phyloP scores from a whole-genome alignment of 192 early-diverging fungal species.

The Podila epicladia region DNA sequence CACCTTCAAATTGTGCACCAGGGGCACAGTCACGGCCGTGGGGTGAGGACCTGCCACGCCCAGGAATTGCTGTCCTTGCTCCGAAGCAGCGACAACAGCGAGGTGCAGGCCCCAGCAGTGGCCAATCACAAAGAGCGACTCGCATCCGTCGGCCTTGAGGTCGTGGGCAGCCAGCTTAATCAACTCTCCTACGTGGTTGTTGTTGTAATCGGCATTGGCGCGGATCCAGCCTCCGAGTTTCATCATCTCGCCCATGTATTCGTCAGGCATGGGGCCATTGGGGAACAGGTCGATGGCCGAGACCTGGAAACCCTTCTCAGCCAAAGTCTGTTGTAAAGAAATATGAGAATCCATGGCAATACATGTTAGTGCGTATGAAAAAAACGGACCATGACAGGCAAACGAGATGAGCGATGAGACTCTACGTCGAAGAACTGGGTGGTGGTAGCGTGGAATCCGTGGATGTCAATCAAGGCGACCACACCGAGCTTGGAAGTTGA shows the following conservation, averaged over 20 bases:
- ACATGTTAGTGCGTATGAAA: no score
- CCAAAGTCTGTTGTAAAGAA: not conserved
- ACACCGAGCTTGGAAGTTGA: constrained; percentile 7
- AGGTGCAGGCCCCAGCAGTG: constrained; percentile 20
- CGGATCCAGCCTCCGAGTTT: constrained; percentile 17
- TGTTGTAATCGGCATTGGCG: constrained; percentile 12
- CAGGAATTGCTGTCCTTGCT: constrained; percentile 2
- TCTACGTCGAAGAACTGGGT: constrained; percentile 18
- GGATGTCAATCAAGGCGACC: constrained; percentile 28
- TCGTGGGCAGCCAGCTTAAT: constrained; percentile 14
- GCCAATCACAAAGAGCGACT: constrained; percentile 9
- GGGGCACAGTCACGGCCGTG: constrained; percentile 1
- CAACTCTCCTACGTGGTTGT: constrained; percentile 12
- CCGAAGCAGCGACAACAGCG: constrained; percentile 7
- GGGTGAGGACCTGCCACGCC: constrained; percentile 21
- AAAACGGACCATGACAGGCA: not conserved
- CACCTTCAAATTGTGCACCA: constrained; percentile 8
- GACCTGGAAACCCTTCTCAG: constrained; percentile 16
- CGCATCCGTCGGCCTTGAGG: constrained; percentile 8
- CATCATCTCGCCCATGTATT: constrained; percentile 29
- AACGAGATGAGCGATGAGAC: no score
- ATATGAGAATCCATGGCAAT: no score
- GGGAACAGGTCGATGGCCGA: constrained; percentile 16
- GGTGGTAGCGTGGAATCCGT: constrained; percentile 19
- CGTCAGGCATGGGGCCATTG: constrained; percentile 22